A percentile compares a stretch with the other conserved stretches of the same genome.
Evolutionary conservation across 2,329 filamentous ascomycete genomes (phyloP).

Genomic region (Zymoseptoria pseudotritici): DNA sequence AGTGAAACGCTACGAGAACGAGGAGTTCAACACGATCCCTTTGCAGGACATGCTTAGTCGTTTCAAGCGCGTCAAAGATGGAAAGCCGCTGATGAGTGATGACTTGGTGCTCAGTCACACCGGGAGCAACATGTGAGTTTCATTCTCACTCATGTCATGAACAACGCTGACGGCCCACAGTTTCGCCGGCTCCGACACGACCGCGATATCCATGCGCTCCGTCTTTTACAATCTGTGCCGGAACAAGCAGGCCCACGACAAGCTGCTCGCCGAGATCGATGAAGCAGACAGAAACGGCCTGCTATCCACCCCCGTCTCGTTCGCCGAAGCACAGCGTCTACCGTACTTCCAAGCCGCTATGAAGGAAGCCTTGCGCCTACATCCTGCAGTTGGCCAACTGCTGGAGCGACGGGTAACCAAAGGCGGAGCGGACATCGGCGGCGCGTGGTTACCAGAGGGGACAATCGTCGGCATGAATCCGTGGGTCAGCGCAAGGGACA

Average conservation of each 20-base stretch:
- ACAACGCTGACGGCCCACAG: slow-evolving; percentile 29
- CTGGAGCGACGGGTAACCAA: slow-evolving; percentile 34
- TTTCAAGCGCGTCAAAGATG: slow-evolving; percentile 19
- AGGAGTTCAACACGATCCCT: slow-evolving; percentile 11
- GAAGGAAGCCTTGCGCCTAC: slow-evolving; percentile 39
- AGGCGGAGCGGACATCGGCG: slow-evolving; percentile 32
- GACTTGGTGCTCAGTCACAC: slow-evolving; percentile 15
- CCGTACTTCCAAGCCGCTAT: slow-evolving; percentile 40
- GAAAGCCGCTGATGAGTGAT: slow-evolving; percentile 17
- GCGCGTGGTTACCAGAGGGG: slow-evolving; percentile 27
- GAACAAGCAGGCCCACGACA: slow-evolving; percentile 24
- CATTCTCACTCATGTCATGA: slow-evolving; percentile 11
- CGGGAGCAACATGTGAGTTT: slow-evolving; percentile 34
- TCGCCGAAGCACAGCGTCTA: slow-evolving; percentile 29
- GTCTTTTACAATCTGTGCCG: slow-evolving; percentile 35
- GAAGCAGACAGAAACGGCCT: slow-evolving; percentile 15
- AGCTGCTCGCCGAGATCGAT: slow-evolving; percentile 32
- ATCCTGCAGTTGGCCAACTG: slow-evolving; percentile 36
- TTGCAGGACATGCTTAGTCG: slow-evolving; percentile 19
- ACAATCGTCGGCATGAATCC: slow-evolving; percentile 27
- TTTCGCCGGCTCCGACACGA: slow-evolving; percentile 35
- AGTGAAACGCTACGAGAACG: slow-evolving; percentile 15
- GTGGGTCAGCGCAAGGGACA: slow-evolving; percentile 28
- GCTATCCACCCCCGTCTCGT: slow-evolving; percentile 24
- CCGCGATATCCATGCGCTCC: slow-evolving; percentile 11